Conservation (phyloP, 768 basidiomycete species). For the Lactifluus hygrophoroides region DNA sequence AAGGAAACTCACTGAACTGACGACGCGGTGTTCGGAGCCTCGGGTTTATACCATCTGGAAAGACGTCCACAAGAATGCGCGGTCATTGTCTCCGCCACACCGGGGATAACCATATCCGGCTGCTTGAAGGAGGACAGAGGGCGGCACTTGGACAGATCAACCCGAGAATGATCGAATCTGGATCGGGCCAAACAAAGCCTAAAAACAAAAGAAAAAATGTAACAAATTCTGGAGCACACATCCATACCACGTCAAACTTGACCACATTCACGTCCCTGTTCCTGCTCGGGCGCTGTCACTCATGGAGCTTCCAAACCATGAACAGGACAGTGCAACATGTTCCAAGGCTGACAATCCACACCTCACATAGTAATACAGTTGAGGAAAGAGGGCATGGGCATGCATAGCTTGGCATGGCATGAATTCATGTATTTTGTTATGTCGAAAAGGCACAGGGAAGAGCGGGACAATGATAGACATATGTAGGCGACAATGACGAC, state of each 20-base stretch:
- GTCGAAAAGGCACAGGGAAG: constrained; percentile 17
- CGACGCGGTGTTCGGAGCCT: not conserved
- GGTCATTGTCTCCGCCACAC: constrained; percentile 12
- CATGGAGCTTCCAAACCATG: not conserved
- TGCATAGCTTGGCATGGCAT: constrained; percentile 19
- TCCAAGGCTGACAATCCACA: not conserved
- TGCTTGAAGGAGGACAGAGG: not conserved
- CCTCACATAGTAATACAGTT: not conserved
- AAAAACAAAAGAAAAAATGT: not conserved
- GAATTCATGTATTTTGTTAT: constrained; percentile 27
- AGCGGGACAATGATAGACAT: constrained; percentile 18
- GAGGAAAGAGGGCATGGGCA: not conserved
- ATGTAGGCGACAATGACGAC: constrained; percentile 12
- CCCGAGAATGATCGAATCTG: constrained; percentile 5
- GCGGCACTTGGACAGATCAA: not conserved
- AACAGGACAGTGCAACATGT: not conserved
- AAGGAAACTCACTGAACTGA: not conserved
- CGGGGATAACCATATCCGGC: constrained; percentile 7
- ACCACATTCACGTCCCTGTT: not conserved
- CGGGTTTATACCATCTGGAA: constrained; percentile 13
- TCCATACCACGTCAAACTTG: not conserved
- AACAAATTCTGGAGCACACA: not conserved
- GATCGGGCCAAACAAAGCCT: not conserved
- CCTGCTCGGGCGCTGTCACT: not conserved
- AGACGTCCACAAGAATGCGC: constrained; percentile 10